Evolutionary conservation across 177 flowering plant species (phyloP).

Genomic region (Vitis hybrid): DNA sequence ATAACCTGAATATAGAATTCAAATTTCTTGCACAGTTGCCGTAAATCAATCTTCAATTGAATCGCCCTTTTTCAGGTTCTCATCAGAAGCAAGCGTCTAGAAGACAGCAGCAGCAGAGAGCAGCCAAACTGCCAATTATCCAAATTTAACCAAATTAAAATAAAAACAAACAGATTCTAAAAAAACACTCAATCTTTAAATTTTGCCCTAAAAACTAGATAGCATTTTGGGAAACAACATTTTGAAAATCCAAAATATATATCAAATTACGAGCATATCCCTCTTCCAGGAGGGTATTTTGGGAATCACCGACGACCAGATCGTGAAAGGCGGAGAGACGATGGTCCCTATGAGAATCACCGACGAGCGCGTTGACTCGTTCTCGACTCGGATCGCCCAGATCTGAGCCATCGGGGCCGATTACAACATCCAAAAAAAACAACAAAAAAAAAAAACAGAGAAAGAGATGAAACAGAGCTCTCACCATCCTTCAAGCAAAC

Average conservation of each 20-base stretch:
- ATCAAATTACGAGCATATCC: no score
- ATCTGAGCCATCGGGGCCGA: background rate
- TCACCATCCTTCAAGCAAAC: constrained; percentile 70
- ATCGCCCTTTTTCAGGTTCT: background rate
- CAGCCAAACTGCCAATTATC: constrained; percentile 46
- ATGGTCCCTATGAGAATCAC: background rate
- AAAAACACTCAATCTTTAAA: background rate
- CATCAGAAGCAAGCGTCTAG: constrained; percentile 56
- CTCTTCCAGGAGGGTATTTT: no score
- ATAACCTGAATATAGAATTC: no score
- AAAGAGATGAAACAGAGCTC: constrained; percentile 9
- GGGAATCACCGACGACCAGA: no score
- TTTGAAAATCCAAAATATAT: no score
- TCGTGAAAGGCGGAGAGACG: no score
- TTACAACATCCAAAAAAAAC: background rate
- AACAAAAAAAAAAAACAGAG: background rate
- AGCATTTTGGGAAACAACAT: background rate
- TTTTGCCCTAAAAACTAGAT: constrained; percentile 1
- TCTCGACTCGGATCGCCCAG: background rate
- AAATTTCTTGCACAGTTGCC: no score
- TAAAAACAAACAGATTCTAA: background rate
- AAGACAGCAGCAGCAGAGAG: constrained; percentile 64
- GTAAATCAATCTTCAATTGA: no score
- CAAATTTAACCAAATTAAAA: constrained; percentile 1
- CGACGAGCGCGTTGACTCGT: background rate